Evolutionary conservation across 768 basidiomycete genomes (phyloP).

Genomic region (Boletellus ananas): DNA sequence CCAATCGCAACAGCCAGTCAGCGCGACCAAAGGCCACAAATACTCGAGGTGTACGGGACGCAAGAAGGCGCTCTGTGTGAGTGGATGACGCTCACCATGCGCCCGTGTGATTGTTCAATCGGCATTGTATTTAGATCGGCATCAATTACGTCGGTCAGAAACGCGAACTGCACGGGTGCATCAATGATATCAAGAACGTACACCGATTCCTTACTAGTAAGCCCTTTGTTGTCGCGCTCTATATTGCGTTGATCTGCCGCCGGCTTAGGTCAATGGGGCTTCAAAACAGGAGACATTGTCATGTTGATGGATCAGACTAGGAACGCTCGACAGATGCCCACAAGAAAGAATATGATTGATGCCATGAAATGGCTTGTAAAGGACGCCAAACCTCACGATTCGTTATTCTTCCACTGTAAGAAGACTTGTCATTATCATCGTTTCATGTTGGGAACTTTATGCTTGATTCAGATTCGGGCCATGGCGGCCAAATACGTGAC

Average conservation of each 20-base stretch:
- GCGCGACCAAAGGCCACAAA: slow-evolving; percentile 23
- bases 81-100: slow-evolving; percentile 3
- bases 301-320: slow-evolving; percentile 48
- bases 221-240: slow-evolving; percentile 9
- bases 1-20: slow-evolving; percentile 2
- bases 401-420: slow-evolving; percentile 72
- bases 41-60: slow-evolving; percentile 50
- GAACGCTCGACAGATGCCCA: slow-evolving; percentile 45
- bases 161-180: slow-evolving; percentile 67
- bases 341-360: slow-evolving; percentile 50
- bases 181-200: slow-evolving; percentile 77
- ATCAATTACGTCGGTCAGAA: slow-evolving; percentile 71
- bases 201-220: slow-evolving; percentile 61
- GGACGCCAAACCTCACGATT: slow-evolving; percentile 65
- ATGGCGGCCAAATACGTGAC: slow-evolving; percentile 90
- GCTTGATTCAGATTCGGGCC: slow-evolving; percentile 71
- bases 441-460: background rate
- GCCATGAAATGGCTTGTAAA: slow-evolving; percentile 67
- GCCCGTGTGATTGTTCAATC: background rate
- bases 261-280: slow-evolving; percentile 41
- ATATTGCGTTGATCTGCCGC: background rate
- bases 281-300: slow-evolving; percentile 53
- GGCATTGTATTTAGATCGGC: slow-evolving; percentile 51
- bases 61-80: slow-evolving; percentile 48
- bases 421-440: background rate